Percentiles rank a stretch among this genome's conserved stretches.
Evolutionary conservation across 306 rosid genomes (phyloP).

Genomic region (Rubus parviflorus): DNA sequence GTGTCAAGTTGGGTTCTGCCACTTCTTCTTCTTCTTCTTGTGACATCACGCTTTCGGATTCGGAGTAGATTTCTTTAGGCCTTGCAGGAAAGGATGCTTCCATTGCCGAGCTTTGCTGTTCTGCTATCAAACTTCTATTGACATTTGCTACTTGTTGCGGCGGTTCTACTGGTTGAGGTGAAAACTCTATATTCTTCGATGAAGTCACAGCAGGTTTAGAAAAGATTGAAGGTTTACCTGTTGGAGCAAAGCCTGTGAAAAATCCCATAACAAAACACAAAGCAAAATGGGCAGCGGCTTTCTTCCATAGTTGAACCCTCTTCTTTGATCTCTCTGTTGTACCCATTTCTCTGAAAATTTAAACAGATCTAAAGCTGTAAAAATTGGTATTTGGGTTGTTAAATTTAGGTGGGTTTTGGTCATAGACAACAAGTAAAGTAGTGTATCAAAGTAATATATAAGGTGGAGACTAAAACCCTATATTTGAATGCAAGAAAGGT

Average conservation of each 20-base stretch:
- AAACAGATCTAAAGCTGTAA: conserved; percentile 12
- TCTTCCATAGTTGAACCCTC: conserved; percentile 76
- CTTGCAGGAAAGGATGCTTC: conserved; percentile 22
- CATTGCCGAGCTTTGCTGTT: conserved; percentile 8
- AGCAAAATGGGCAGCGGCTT: conserved; percentile 76
- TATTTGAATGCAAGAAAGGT: conserved; percentile 11
- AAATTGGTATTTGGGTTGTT: background rate
- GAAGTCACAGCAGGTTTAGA: conserved; percentile 19
- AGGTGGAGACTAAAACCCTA: conserved; percentile 4
- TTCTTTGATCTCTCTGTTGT: conserved; percentile 78
- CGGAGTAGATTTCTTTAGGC: conserved; percentile 14
- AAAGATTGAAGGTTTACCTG: conserved; percentile 55
- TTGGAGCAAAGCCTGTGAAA: conserved; percentile 87
- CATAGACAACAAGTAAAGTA: conserved; percentile 24
- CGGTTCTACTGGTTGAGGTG: conserved; percentile 42
- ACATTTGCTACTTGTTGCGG: conserved; percentile 13
- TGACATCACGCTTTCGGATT: background rate
- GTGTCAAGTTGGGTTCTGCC: conserved; percentile 29
- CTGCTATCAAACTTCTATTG: conserved; percentile 35
- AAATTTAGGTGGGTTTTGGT: conserved; percentile 14
- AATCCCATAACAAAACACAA: conserved; percentile 88
- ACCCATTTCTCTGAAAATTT: conserved; percentile 48
- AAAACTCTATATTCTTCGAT: conserved; percentile 33
- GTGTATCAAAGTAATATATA: conserved; percentile 23
- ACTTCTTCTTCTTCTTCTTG: background rate